phyloP scores from a whole-genome alignment of 805 yeast genomes.

The Pichia insulana region DNA sequence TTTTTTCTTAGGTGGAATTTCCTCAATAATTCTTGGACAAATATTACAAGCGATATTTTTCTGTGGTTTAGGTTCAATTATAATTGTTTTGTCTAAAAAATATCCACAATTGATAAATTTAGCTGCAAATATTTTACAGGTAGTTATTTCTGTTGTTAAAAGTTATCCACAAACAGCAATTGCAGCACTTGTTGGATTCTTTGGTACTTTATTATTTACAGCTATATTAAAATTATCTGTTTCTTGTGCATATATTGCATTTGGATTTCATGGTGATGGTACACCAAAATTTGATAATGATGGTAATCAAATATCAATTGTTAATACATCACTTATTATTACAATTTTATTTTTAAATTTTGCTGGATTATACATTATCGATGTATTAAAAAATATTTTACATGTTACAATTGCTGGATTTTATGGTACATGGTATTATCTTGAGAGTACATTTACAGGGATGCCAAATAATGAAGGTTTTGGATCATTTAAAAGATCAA shows the following conservation, averaged over 20 bases:
- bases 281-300: conserved; percentile 6
- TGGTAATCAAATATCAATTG: conserved; percentile 16
- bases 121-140: conserved; percentile 20
- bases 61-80: conserved; percentile 32
- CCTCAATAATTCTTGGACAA: conserved; percentile 1
- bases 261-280: conserved; percentile 14
- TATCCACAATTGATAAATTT: conserved; percentile 20
- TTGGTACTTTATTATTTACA: conserved; percentile 3
- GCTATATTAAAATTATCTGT: conserved; percentile 5
- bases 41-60: background rate
- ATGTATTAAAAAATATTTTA: conserved; percentile 70
- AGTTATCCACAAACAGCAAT: conserved; percentile 58
- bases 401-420: conserved; percentile 80
- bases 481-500: conserved; percentile 68
- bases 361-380: conserved; percentile 78
- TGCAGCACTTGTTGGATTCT: conserved; percentile 30
- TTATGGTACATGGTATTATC: conserved; percentile 89
- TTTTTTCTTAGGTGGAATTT: conserved; percentile 22
- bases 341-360: conserved; percentile 42
- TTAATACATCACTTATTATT: conserved; percentile 49
- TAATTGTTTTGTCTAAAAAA: conserved; percentile 46
- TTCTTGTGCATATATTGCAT: conserved; percentile 9
- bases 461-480: conserved; percentile 72
- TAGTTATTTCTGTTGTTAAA: conserved; percentile 68
- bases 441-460: conserved; percentile 41